Evolutionary conservation across 2,329 filamentous ascomycete species (phyloP).

Genomic region (Talaromyces sp.): DNA sequence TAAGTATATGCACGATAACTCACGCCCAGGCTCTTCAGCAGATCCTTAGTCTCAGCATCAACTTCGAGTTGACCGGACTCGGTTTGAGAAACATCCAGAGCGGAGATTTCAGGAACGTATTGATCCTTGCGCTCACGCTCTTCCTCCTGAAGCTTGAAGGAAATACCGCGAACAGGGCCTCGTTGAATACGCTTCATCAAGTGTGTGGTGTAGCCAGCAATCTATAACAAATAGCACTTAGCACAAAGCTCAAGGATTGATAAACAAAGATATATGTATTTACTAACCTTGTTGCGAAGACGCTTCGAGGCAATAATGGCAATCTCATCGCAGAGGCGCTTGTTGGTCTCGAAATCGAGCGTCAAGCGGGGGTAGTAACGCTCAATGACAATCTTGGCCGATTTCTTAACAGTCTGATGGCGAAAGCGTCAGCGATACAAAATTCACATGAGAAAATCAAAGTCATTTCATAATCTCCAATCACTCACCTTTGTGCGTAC

Average conservation of each 20-base stretch:
- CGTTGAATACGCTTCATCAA: constrained; percentile 99
- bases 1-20: constrained; percentile 50
- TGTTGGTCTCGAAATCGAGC: constrained; percentile 99
- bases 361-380: constrained; percentile 96
- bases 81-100: constrained; percentile 93
- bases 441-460: neutral
- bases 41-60: constrained; percentile 96
- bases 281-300: constrained; percentile 89
- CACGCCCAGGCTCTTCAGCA: constrained; percentile 98
- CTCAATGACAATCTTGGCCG: constrained; percentile 99
- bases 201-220: constrained; percentile 97
- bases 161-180: constrained; percentile 98
- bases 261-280: neutral
- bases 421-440: neutral
- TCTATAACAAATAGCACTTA: constrained; percentile 46
- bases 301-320: constrained; percentile 99
- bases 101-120: constrained; percentile 98
- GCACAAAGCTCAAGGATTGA: neutral
- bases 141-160: constrained; percentile 99
- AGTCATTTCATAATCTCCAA: neutral
- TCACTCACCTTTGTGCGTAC: constrained; percentile 41
- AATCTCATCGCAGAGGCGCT: constrained; percentile 99
- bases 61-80: constrained; percentile 93
- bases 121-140: constrained; percentile 99
- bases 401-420: constrained; percentile 65